Percentiles rank a stretch among this genome's conserved stretches.
phyloP scores from a whole-genome alignment of 192 early-diverging fungal species.

The Backusella tarrabulga region DNA sequence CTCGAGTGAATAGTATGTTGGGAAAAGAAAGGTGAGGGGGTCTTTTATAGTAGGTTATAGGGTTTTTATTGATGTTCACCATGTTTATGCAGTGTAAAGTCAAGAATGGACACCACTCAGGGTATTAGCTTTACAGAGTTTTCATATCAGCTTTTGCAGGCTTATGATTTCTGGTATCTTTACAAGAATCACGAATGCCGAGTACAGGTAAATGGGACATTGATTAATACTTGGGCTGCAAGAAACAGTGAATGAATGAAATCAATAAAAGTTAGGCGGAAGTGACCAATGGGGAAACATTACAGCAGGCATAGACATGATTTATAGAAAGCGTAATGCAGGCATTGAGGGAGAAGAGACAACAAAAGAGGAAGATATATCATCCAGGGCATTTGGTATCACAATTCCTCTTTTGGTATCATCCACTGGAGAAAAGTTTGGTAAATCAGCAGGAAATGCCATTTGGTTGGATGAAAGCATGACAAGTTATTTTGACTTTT shows the following conservation, averaged over 20 bases:
- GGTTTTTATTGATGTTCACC: too few species aligned
- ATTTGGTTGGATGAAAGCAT: constrained; percentile 85
- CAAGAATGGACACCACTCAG: constrained; percentile 70
- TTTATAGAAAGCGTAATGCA: constrained; percentile 41
- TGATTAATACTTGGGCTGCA: neutral
- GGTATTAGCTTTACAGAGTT: constrained; percentile 98
- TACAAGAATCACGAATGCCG: constrained; percentile 60
- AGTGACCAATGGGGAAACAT: constrained; percentile 99
- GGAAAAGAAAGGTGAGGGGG: constrained; percentile 68
- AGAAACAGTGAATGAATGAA: neutral
- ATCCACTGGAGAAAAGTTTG: constrained; percentile 93
- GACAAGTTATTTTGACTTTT: constrained; percentile 86
- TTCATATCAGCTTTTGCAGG: constrained; percentile 93
- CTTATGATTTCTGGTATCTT: constrained; percentile 90
- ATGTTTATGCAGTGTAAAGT: constrained; percentile 61
- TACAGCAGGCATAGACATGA: constrained; percentile 88
- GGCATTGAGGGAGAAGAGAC: constrained; percentile 12
- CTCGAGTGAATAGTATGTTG: constrained; percentile 83
- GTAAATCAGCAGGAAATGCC: constrained; percentile 95
- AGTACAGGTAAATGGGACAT: constrained; percentile 51
- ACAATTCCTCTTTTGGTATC: constrained; percentile 88
- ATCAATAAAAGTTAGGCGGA: constrained; percentile 70
- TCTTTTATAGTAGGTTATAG: too few species aligned
- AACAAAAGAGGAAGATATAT: constrained; percentile 24
- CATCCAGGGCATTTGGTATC: constrained; percentile 66